Conservation (phyloP, 371 early-diverging fungal species). For the Mortierella sp. region DNA sequence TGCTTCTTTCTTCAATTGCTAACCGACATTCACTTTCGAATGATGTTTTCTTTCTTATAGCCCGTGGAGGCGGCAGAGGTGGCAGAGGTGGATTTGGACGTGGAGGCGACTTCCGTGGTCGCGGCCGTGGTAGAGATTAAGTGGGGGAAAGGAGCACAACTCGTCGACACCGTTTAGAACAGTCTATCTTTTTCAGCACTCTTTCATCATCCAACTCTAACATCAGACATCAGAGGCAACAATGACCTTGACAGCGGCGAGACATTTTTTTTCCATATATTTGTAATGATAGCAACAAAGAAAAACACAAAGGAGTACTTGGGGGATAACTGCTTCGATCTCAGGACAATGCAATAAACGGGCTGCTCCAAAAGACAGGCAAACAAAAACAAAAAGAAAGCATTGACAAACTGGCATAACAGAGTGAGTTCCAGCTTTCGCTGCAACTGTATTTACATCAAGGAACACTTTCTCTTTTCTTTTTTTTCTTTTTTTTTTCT, state of each 20-base stretch:
- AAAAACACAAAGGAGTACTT: neutral
- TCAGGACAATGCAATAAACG: neutral
- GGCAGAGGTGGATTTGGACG: constrained; percentile 63
- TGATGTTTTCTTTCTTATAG: constrained; percentile 31
- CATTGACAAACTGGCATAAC: neutral
- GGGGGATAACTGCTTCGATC: constrained; percentile 1
- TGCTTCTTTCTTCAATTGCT: neutral
- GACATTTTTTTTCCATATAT: constrained; percentile 3
- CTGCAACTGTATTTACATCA: neutral
- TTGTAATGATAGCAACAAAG: constrained; percentile 8
- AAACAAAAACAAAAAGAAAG: neutral
- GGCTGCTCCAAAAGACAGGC: constrained; percentile 4
- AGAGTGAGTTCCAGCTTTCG: neutral
- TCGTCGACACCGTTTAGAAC: neutral
- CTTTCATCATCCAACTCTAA: neutral
- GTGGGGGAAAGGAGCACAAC: neutral
- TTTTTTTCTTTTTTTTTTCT: neutral
- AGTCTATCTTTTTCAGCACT: neutral
- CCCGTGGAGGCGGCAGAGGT: constrained; percentile 63
- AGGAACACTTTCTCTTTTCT: neutral
- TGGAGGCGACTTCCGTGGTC: constrained; percentile 43
- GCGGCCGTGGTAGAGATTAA: constrained; percentile 53
- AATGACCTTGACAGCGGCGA: constrained; percentile 1
- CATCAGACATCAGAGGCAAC: constrained; percentile 3
- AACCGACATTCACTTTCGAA: neutral